phyloP scores from a whole-genome alignment of 257 asterid species.

The Solanum tarapatanum region DNA sequence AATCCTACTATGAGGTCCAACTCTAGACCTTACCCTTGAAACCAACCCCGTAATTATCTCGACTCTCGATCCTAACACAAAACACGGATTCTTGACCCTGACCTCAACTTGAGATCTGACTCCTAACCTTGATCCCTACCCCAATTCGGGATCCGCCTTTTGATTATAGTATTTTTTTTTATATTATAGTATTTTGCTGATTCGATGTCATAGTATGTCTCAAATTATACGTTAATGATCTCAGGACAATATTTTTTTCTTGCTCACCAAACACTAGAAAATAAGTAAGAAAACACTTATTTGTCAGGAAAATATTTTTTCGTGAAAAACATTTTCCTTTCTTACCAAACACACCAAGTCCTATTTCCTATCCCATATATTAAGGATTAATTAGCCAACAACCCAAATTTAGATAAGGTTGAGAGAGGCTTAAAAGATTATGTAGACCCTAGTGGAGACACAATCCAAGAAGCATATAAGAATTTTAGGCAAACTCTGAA shows the following conservation, averaged over 20 bases:
- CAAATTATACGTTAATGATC: not conserved
- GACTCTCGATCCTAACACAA: not conserved
- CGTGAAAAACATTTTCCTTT: no score
- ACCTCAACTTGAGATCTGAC: not conserved
- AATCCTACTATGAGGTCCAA: not conserved
- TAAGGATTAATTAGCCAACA: not conserved
- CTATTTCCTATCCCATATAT: not conserved
- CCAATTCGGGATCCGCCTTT: not conserved
- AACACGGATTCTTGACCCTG: not conserved
- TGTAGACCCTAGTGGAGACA: constrained; percentile 15
- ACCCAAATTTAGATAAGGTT: not conserved
- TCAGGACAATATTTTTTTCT: not conserved
- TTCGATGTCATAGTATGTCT: not conserved
- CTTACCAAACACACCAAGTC: not conserved
- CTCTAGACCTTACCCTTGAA: not conserved
- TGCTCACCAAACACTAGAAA: not conserved
- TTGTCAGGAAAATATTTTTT: no score
- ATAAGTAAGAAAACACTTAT: no score
- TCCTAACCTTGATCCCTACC: not conserved
- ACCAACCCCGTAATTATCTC: not conserved
- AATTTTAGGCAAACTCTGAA: constrained; percentile 24
- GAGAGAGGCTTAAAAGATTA: not conserved
- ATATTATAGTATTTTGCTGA: not conserved
- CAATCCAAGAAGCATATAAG: constrained; percentile 8
- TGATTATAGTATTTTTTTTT: not conserved